Evolutionary conservation across 176 grass and related monocot species (phyloP).

Genomic region (Pontederia crassipes): DNA sequence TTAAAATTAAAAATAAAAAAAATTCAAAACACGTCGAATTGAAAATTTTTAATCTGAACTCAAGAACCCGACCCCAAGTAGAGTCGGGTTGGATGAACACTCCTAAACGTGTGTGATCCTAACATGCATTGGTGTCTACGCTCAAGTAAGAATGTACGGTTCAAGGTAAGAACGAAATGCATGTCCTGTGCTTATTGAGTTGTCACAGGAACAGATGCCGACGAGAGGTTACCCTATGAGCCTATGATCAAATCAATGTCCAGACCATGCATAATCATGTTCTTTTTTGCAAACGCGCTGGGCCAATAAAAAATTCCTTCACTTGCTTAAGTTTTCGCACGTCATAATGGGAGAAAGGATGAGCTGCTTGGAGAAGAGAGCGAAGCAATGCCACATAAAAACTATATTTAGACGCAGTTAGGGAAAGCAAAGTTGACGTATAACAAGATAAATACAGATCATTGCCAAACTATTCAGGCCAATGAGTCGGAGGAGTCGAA

Average conservation of each 20-base stretch:
- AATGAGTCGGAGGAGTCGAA: no score
- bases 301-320: no score
- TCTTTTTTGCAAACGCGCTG: neutral
- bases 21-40: neutral
- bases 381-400: slow-evolving; percentile 21
- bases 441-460: no score
- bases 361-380: slow-evolving; percentile 41
- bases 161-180: neutral
- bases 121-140: slow-evolving; percentile 35
- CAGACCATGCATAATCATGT: slow-evolving; percentile 27
- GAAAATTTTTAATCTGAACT: slow-evolving; percentile 18
- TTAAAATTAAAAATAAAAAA: no score
- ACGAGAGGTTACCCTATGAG: slow-evolving; percentile 46
- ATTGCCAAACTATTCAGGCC: no score
- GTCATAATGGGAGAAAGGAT: slow-evolving; percentile 49
- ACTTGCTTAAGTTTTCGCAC: neutral
- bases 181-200: neutral
- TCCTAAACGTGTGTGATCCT: slow-evolving; percentile 33
- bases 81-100: slow-evolving; percentile 45
- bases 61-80: slow-evolving; percentile 61
- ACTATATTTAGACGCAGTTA: neutral
- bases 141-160: slow-evolving; percentile 41
- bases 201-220: slow-evolving; percentile 54
- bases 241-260: neutral
- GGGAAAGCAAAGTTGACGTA: no score